phyloP scores from a whole-genome alignment of 2,329 filamentous ascomycete genomes.

The Penicillium griseofulvum region DNA sequence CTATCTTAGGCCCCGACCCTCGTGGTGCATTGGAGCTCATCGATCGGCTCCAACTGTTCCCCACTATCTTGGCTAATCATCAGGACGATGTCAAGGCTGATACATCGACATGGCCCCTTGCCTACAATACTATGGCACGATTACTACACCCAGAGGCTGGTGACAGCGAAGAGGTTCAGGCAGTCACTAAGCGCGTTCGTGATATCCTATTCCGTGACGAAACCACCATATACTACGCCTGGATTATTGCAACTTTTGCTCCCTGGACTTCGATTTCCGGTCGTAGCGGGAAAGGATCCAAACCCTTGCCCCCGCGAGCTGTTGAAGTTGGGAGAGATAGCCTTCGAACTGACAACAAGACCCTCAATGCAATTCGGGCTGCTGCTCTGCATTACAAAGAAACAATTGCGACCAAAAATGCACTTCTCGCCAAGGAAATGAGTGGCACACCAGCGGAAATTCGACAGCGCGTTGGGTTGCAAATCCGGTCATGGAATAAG shows the following conservation, averaged over 20 bases:
- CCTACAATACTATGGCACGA: conserved; percentile 62
- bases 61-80: conserved; percentile 44
- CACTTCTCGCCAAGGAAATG: conserved; percentile 28
- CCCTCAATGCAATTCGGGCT: conserved; percentile 65
- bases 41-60: conserved; percentile 38
- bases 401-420: conserved; percentile 61
- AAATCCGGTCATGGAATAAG: conserved; percentile 36
- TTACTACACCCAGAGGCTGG: conserved; percentile 41
- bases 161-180: conserved; percentile 50
- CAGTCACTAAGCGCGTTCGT: conserved; percentile 29
- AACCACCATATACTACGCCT: conserved; percentile 69
- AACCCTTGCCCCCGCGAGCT: conserved; percentile 57
- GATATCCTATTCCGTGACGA: conserved; percentile 59
- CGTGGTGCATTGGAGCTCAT: conserved; percentile 39
- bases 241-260: conserved; percentile 70
- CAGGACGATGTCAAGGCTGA: conserved; percentile 55
- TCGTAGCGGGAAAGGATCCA: conserved; percentile 38
- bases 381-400: conserved; percentile 61
- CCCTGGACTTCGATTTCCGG: conserved; percentile 64
- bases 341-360: conserved; percentile 74
- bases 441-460: conserved; percentile 33
- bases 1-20: conserved; percentile 37
- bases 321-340: conserved; percentile 70
- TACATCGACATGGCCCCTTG: conserved; percentile 58
- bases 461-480: conserved; percentile 37